Conservation (phyloP, 179 eudicot genomes). For the Silene vulgaris region DNA sequence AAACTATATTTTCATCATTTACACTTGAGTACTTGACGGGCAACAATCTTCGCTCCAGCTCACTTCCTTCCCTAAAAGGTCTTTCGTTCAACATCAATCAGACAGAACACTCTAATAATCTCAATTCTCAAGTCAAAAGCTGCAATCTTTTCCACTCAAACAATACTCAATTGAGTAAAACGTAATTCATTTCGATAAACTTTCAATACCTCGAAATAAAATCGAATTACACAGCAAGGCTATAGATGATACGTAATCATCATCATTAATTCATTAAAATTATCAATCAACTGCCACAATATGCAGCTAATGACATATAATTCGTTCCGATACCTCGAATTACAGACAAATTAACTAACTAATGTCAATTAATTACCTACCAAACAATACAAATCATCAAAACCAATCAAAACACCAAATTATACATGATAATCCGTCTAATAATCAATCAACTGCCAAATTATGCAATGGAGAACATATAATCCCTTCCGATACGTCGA, state of each 20-base stretch:
- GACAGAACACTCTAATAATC: background rate
- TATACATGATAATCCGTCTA: background rate
- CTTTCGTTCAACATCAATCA: background rate
- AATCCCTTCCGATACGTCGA: background rate
- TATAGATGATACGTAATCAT: background rate
- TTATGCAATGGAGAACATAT: background rate
- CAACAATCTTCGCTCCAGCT: background rate
- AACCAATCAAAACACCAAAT: background rate
- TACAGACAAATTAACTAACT: background rate
- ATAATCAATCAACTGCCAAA: background rate
- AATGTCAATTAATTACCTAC: background rate
- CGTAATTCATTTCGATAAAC: background rate
- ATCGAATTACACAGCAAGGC: too few species aligned
- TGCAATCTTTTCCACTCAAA: slow-evolving; percentile 1
- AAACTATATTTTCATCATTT: background rate
- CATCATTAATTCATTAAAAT: too few species aligned
- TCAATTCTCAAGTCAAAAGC: slow-evolving; percentile 1
- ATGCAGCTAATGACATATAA: background rate
- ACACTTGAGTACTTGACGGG: background rate
- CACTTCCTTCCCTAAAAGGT: background rate
- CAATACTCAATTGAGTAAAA: background rate
- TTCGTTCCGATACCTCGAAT: background rate
- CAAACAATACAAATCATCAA: background rate
- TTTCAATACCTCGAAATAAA: background rate
- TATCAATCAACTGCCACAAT: background rate